Evolutionary conservation across 1,139 yeast genomes (phyloP), one percentile per base, ranked within the genome.

Genomic region (Wickerhamiella infanticola): DNA sequence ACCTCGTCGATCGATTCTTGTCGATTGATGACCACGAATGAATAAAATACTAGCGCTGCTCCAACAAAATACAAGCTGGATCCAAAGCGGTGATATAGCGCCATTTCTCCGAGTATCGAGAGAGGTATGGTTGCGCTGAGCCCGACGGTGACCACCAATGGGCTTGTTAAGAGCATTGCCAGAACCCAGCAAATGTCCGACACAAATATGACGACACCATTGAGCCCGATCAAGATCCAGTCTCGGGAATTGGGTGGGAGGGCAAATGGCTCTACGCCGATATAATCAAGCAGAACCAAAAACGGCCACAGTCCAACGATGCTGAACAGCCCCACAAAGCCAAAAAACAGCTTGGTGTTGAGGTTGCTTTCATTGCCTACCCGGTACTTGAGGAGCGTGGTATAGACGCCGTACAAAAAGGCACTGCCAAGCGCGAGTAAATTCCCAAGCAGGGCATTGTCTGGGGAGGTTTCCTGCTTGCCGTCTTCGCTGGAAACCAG

Each of bases 181-280:
- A 85, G 75, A 40, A 95, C 95, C 98, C 98, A 90, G 58, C 94
- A 79, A 55, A 81, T 85, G 60, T 90, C 98, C 41, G 94, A 81
- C 18, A 86, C 65, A 55, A 90, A 79, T 0, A 96, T 85, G 39
- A 85, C 77, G 27, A 74, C 58, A 45, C 90, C 83, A 61, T 90
- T 90, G 42, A 75, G 54, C 1, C 73, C 47, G 8, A 90, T 66
- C 4, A 86, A 66, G 1, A 65, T 51, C 60, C 79, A 66, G 3
- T 82, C 76, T 42, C 68, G 67, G 0, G 63, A 50, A 1, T 74
- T 64, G 1, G 72, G 67, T 0, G 97, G 98, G 40, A 80, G 56
- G 55, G 75, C 85, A 54, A 90, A 80, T 5, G 60, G 63, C 62
- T 90, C 98, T 45, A 77, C 61, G 1, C 79, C 81, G 1, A 72